A percentile compares a stretch with the other conserved stretches of the same genome.
Conservation (phyloP, 2,329 filamentous ascomycete genomes). For the Fusarium euwallaceae region DNA sequence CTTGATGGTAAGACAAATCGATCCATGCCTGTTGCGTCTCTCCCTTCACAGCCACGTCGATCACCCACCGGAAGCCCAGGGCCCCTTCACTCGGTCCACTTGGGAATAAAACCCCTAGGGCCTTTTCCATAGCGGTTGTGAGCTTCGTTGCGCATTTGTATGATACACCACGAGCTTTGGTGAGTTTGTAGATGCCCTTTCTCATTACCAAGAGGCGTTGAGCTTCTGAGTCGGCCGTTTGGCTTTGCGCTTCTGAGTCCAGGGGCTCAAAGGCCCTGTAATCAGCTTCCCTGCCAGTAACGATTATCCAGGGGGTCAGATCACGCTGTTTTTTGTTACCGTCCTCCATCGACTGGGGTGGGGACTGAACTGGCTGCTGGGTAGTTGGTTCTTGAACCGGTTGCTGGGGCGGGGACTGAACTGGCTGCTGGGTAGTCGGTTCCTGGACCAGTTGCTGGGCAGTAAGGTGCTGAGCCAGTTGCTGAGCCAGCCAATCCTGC, state of each 20-base stretch:
- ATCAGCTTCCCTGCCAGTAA: background rate
- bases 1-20: background rate
- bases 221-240: background rate
- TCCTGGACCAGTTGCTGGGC: too few species aligned
- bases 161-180: background rate
- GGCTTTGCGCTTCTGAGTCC: too few species aligned
- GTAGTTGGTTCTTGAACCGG: background rate
- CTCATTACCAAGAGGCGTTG: background rate
- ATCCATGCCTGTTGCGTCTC: background rate
- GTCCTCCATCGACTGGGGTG: background rate
- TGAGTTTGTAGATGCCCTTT: background rate
- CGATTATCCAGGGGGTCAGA: background rate
- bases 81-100: background rate
- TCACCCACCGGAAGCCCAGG: background rate
- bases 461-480: background rate
- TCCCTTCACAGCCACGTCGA: background rate
- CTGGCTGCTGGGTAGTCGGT: too few species aligned
- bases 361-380: too few species aligned
- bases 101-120: background rate
- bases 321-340: background rate
- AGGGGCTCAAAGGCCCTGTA: background rate
- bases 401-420: background rate
- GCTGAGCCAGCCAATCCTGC: background rate
- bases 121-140: background rate
- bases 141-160: background rate